Base-by-base conservation (phyloP, 257 asterid species). In the Craterostigma plantagineum region DNA sequence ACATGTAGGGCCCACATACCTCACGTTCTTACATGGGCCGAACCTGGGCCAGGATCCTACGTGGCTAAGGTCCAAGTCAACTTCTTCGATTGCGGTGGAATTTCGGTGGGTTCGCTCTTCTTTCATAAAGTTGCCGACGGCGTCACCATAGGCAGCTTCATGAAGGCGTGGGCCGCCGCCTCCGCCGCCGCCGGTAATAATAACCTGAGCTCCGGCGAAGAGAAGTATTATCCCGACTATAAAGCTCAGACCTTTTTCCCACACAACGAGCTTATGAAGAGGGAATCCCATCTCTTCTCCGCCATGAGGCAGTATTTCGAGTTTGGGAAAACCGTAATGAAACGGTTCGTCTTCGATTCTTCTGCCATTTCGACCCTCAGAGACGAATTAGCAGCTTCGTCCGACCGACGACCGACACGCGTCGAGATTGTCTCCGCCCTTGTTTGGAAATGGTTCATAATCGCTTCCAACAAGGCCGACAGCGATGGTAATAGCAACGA, bases 131-230 rank as follows among this genome's bases (percentile, higher is more conserved):
- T 67, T 3, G 61, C 55, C 0, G 79, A 71, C 33, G 79, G 72
- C 1, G 58, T 41, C 0, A 16, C 70, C 0, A 17, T 58, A 3
- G 66, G 61, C 3, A 42, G 62, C 1, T 67, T 71, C 42, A 48
- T 67, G 63, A 67, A 67, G 38, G 40, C 60, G 1, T 71, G 79
- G 79, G 67, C 65, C 11, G 34, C n/a, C n/a, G n/a, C n/a, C n/a
- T n/a, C n/a, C n/a, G n/a, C n/a, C n/a, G n/a, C n/a, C n/a, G n/a
- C n/a, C n/a, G n/a, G n/a, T n/a, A n/a, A 6, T 23, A 6, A 23
- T 23, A 23, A 23, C 30, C 6, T 6, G 30, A 6, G 30, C 30
- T 23, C 30, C 4, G 30, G 2, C 30, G 30, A 23, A 23, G n/a
- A n/a, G n/a, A 23, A 23, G 6, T 23, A 2, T 6, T 23, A 23